These are phyloP conservation scores for Dictyostelium discoideum DNA, from an alignment of 78 protist species.

Conservation along the genomic window DNA sequence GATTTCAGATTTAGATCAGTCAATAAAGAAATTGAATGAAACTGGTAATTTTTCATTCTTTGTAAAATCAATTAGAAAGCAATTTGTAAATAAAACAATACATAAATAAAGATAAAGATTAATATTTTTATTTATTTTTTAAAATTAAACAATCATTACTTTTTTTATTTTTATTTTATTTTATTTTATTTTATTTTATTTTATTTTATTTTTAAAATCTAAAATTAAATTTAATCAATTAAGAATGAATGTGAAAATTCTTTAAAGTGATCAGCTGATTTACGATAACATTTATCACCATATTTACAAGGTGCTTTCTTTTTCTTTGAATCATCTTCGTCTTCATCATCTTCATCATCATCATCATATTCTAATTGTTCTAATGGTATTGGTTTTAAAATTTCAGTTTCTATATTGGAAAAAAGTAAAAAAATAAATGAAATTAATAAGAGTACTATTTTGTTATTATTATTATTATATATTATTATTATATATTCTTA, in stretches of 20 bases:
- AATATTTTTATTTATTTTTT: too few species aligned
- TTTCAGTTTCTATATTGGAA: not conserved
- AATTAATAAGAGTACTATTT: not conserved
- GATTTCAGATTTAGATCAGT: not conserved
- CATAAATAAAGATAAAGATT: not conserved
- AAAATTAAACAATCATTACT: not conserved
- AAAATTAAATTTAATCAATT: not conserved
- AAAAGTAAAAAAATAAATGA: not conserved
- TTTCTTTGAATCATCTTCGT: constrained; percentile 15
- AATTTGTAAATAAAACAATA: constrained; percentile 7
- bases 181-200: not conserved
- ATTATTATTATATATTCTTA: too few species aligned
- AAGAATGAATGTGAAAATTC: constrained; percentile 55
- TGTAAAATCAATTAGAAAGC: constrained; percentile 18
- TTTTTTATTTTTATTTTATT: not conserved
- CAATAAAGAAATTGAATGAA: not conserved
- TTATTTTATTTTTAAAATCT: not conserved
- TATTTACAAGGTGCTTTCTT: constrained; percentile 50
- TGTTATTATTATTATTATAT: too few species aligned
- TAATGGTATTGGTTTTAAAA: not conserved
- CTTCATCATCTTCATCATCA: not conserved
- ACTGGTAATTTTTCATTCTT: constrained; percentile 8
- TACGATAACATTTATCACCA: constrained; percentile 54
- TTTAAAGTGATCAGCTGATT: constrained; percentile 59
- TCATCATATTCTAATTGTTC: constrained; percentile 23